Percentiles rank a stretch among this genome's conserved stretches.
These are phyloP conservation scores for Blyttiomyces sp. DNA, from an alignment of 371 early-diverging fungal genomes.

Conservation along the genomic window DNA sequence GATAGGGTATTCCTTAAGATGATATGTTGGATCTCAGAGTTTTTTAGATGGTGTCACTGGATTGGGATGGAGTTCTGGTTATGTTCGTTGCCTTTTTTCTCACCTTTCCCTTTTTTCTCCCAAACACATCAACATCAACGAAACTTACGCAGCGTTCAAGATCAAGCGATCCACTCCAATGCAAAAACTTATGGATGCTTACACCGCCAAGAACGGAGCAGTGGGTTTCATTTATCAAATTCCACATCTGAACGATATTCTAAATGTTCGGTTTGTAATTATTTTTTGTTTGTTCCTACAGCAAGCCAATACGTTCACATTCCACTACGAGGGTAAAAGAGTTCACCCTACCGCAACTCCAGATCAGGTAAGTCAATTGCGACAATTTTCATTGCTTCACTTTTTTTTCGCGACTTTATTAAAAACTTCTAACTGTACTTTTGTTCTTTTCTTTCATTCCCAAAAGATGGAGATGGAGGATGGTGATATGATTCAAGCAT, in stretches of 20 bases:
- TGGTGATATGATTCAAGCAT: constrained; percentile 8
- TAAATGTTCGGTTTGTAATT: constrained; percentile 1
- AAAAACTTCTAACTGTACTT: too few species aligned
- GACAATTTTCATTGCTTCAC: neutral
- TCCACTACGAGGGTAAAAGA: constrained; percentile 60
- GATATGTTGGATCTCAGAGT: too few species aligned
- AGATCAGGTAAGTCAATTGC: constrained; percentile 56
- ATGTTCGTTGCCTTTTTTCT: too few species aligned
- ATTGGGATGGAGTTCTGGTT: too few species aligned
- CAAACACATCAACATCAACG: too few species aligned
- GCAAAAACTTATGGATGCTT: constrained; percentile 89
- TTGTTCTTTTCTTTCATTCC: too few species aligned
- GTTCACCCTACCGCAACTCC: constrained; percentile 77
- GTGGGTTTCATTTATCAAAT: constrained; percentile 14
- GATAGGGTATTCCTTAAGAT: too few species aligned
- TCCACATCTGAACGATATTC: too few species aligned
- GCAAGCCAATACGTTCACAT: neutral
- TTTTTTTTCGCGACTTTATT: too few species aligned
- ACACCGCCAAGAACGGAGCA: constrained; percentile 36
- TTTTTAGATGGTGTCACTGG: too few species aligned
- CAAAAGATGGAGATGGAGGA: constrained; percentile 8
- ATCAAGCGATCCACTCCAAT: constrained; percentile 87
- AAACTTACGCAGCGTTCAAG: constrained; percentile 76
- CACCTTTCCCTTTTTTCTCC: too few species aligned
- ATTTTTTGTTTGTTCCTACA: neutral